phyloP scores from a whole-genome alignment of 2,329 filamentous ascomycete species.

The Tympanopsis confertula region DNA sequence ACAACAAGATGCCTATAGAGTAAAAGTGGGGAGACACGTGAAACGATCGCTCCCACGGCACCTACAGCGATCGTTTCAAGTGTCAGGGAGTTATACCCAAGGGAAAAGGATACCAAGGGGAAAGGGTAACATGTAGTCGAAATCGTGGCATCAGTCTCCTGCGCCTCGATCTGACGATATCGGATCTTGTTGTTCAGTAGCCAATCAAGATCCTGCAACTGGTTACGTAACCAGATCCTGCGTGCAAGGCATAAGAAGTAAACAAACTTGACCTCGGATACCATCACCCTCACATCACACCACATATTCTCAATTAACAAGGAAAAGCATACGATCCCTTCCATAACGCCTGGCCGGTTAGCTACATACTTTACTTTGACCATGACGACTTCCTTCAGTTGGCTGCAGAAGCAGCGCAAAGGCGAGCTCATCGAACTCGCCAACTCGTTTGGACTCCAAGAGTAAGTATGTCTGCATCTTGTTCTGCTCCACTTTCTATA shows the following conservation, averaged over 20 bases:
- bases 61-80: too few relatives aligned
- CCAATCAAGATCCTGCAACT: too few relatives aligned
- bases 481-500: background rate
- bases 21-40: too few relatives aligned
- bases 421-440: conserved; percentile 66
- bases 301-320: background rate
- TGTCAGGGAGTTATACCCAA: too few relatives aligned
- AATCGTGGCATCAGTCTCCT: too few relatives aligned
- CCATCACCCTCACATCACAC: background rate
- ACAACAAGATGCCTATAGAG: too few relatives aligned
- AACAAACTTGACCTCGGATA: background rate
- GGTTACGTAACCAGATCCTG: too few relatives aligned
- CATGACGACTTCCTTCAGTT: conserved; percentile 58
- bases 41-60: too few relatives aligned
- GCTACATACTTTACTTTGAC: conserved; percentile 11
- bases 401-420: conserved; percentile 75
- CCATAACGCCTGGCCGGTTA: conserved; percentile 4
- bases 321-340: background rate
- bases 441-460: conserved; percentile 54
- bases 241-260: background rate
- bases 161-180: too few relatives aligned
- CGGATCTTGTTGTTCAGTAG: too few relatives aligned
- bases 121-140: too few relatives aligned
- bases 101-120: too few relatives aligned
- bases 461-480: conserved; percentile 41